Percentiles rank a stretch among this genome's conserved stretches.
Evolutionary conservation across 495 filamentous ascomycete genomes (phyloP).

Genomic region (Tetracladium marchalianum): DNA sequence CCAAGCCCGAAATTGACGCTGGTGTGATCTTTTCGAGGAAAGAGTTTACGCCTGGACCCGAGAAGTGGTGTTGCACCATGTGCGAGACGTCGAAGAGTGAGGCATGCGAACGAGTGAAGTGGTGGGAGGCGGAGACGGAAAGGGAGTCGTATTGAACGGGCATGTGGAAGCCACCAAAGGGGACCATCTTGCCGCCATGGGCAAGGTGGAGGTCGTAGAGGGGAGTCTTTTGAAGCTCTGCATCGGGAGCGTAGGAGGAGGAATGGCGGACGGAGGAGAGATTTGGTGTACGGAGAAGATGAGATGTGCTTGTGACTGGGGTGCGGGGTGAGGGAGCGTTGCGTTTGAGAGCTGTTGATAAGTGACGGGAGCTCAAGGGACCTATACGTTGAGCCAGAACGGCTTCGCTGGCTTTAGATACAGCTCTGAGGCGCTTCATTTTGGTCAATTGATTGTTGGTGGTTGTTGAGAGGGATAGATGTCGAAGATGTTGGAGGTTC

Average conservation of each 20-base stretch:
- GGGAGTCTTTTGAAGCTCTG: conserved; percentile 53
- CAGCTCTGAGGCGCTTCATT: conserved; percentile 25
- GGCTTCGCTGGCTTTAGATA: conserved; percentile 18
- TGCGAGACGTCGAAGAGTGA: conserved; percentile 85
- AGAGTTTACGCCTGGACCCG: conserved; percentile 63
- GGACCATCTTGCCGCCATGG: conserved; percentile 86
- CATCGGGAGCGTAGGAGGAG: conserved; percentile 4
- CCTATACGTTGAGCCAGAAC: conserved; percentile 2
- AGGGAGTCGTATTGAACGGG: conserved; percentile 77
- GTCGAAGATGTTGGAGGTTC: neutral
- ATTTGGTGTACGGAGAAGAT: conserved; percentile 5
- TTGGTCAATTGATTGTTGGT: conserved; percentile 21
- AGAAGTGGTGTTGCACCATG: conserved; percentile 61
- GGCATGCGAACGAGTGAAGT: conserved; percentile 75
- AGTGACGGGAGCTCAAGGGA: conserved; percentile 6
- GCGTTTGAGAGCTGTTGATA: conserved; percentile 21
- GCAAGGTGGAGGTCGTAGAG: conserved; percentile 75
- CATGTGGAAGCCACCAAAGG: conserved; percentile 92
- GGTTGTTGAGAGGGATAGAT: neutral
- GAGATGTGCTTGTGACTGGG: conserved; percentile 1
- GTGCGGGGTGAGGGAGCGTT: neutral
- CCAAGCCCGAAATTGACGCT: conserved; percentile 46
- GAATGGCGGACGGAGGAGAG: conserved; percentile 6
- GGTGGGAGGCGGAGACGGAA: conserved; percentile 68
- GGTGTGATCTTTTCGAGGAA: conserved; percentile 80